A percentile compares a stretch with the other conserved stretches of the same genome.
phyloP scores from a whole-genome alignment of 2,329 filamentous ascomycete species.

The Lasiodiplodia hormozganensis region DNA sequence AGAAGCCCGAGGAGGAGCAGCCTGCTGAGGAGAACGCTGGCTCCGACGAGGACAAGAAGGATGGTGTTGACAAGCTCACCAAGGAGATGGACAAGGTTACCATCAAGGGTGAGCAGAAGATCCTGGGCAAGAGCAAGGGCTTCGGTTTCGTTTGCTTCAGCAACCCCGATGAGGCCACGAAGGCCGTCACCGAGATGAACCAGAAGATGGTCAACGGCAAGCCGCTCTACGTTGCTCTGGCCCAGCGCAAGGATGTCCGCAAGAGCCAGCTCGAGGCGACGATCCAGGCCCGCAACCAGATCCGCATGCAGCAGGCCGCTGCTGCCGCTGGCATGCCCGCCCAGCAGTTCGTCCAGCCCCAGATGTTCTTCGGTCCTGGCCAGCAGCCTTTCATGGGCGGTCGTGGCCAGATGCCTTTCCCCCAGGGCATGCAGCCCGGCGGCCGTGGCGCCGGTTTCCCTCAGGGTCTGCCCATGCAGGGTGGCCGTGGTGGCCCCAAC shows the following conservation, averaged over 20 bases:
- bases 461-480: slow-evolving; percentile 79
- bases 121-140: slow-evolving; percentile 97
- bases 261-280: slow-evolving; percentile 99
- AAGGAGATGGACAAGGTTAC: slow-evolving; percentile 60
- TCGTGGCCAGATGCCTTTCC: slow-evolving; percentile 68
- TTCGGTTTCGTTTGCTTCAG: slow-evolving; percentile 99
- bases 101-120: slow-evolving; percentile 66
- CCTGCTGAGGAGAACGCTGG: slow-evolving; percentile 56
- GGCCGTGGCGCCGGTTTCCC: slow-evolving; percentile 88
- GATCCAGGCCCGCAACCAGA: slow-evolving; percentile 98
- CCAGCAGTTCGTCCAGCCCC: slow-evolving; percentile 79
- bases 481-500: slow-evolving; percentile 80
- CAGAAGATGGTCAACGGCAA: slow-evolving; percentile 98
- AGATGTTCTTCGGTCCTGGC: slow-evolving; percentile 90
- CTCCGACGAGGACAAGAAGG: slow-evolving; percentile 66
- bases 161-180: slow-evolving; percentile 98
- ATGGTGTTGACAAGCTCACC: slow-evolving; percentile 47
- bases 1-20: slow-evolving; percentile 64
- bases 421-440: slow-evolving; percentile 69
- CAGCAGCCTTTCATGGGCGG: slow-evolving; percentile 70
- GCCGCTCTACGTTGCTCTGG: slow-evolving; percentile 95
- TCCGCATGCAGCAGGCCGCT: slow-evolving; percentile 96
- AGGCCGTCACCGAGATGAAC: slow-evolving; percentile 99
- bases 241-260: slow-evolving; percentile 99
- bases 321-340: slow-evolving; percentile 87